Evolutionary conservation across 176 grass and related monocot species (phyloP), one percentile per base, ranked within the genome.

Genomic region (Bromus sterilis): DNA sequence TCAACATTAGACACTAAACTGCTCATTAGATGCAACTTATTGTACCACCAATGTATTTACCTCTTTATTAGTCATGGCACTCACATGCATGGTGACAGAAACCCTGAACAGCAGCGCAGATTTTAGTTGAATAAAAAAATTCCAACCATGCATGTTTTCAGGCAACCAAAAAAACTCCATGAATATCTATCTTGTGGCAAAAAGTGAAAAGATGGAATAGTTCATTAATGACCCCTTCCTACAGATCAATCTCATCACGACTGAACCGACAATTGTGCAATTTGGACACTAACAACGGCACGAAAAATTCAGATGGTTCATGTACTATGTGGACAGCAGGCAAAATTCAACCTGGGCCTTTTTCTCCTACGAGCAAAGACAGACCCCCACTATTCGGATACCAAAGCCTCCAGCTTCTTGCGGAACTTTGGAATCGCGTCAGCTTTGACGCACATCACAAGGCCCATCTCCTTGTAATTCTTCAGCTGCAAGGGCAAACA

Each of bases 401-500:
- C 3, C 79, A 89, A 39, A 53, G 55, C 85, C 24, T 82, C 75
- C 16, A 97, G 29, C 67, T 91, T 92, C 49, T 89, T 77, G 11
- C 56, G 48, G 33, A 94, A 87, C 78, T 92, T 91, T 0, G 83
- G 85, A 55, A 97, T 69, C 36, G 51, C 49, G 25, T 92, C 92
- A 35, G 94, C 85, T 77, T 89, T 90, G 7, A 94, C 24, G 58
- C 83, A 80, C 94, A 94, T 90, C 21, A 82, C 92, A 43, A 97
- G 28, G 43, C 89, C 94, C 87, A 92, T 92, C 84, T 94, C 88
- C 70, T 33, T 90, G 80, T 94, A 94, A 56, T 92, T 89, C 67
- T 97, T 97, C 83, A 97, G 75, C 89, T 97, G 91, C 44, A 60
- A 57, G 23, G 73, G n/a, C 53, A 78, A 14, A 21, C 29, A 86